These are phyloP conservation scores for Beauveria sp. DNA, from an alignment of 2,329 filamentous ascomycete genomes.

Conservation along the genomic window DNA sequence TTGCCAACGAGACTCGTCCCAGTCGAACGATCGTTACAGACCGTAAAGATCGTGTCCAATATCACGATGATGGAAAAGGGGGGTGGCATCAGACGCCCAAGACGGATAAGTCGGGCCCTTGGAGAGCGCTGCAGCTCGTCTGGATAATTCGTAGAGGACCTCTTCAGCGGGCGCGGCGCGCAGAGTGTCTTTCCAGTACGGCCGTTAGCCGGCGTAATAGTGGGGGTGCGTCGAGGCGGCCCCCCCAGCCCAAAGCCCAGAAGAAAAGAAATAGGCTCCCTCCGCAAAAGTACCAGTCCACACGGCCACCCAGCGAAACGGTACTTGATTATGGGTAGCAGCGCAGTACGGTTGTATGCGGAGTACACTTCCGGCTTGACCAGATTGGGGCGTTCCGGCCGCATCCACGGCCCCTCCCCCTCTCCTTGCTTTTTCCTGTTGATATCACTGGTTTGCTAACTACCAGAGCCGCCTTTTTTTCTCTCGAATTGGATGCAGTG, in stretches of 20 bases:
- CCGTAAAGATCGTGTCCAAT: too few relatives aligned
- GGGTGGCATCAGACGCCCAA: background rate
- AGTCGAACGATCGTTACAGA: too few relatives aligned
- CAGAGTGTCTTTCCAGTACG: constrained; percentile 35
- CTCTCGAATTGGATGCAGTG: background rate
- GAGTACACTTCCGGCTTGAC: background rate
- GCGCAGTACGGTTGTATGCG: background rate
- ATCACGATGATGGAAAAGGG: background rate
- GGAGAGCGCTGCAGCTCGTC: too few relatives aligned
- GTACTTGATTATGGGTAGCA: background rate
- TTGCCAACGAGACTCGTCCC: too few relatives aligned
- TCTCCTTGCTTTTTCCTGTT: background rate
- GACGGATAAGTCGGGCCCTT: background rate
- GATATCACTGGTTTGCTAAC: background rate
- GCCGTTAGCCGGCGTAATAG: constrained; percentile 53
- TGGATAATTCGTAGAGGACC: too few relatives aligned
- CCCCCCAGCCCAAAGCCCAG: background rate
- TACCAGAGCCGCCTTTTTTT: background rate
- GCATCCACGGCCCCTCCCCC: background rate
- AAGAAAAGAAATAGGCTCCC: background rate
- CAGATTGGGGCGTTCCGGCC: constrained; percentile 1
- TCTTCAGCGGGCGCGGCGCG: constrained; percentile 5
- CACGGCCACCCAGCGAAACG: constrained; percentile 10
- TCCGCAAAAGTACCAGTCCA: constrained; percentile 10
- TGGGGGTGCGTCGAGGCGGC: constrained; percentile 30